Percentiles rank a stretch among this genome's conserved stretches.
Evolutionary conservation across 495 filamentous ascomycete species (phyloP).

Genomic region (Acidiella bohemica): DNA sequence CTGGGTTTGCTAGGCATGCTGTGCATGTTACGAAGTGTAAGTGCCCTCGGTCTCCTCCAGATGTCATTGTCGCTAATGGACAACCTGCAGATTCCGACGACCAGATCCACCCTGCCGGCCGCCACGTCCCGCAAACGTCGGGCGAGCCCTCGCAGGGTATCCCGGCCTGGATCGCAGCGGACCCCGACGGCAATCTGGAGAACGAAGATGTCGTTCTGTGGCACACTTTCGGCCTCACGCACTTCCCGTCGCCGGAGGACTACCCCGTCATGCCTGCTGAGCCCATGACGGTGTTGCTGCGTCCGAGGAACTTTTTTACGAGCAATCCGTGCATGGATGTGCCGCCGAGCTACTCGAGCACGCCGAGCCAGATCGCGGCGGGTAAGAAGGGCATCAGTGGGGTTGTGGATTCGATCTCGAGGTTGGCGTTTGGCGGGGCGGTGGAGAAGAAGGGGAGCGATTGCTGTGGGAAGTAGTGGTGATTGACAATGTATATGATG

Average conservation of each 20-base stretch:
- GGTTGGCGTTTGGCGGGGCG: conserved; percentile 29
- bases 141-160: conserved; percentile 70
- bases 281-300: conserved; percentile 69
- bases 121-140: conserved; percentile 85
- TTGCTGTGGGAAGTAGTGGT: too few relatives aligned
- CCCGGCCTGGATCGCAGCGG: conserved; percentile 67
- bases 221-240: conserved; percentile 91
- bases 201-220: conserved; percentile 85
- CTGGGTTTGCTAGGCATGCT: conserved; percentile 82
- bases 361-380: conserved; percentile 49
- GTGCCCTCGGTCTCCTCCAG: too few relatives aligned
- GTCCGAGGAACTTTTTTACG: conserved; percentile 79
- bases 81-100: conserved; percentile 55
- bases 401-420: conserved; percentile 21
- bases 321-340: conserved; percentile 82
- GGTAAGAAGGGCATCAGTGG: conserved; percentile 26
- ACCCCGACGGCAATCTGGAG: conserved; percentile 57
- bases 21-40: conserved; percentile 86
- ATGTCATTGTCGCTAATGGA: too few relatives aligned
- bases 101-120: conserved; percentile 82
- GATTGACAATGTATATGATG: conserved; percentile 8
- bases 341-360: conserved; percentile 64
- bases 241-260: conserved; percentile 87
- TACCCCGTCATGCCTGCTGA: conserved; percentile 93
- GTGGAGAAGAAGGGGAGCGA: conserved; percentile 9